Base-by-base conservation (phyloP, 257 asterid genomes). In the Solanum sejunctum region DNA sequence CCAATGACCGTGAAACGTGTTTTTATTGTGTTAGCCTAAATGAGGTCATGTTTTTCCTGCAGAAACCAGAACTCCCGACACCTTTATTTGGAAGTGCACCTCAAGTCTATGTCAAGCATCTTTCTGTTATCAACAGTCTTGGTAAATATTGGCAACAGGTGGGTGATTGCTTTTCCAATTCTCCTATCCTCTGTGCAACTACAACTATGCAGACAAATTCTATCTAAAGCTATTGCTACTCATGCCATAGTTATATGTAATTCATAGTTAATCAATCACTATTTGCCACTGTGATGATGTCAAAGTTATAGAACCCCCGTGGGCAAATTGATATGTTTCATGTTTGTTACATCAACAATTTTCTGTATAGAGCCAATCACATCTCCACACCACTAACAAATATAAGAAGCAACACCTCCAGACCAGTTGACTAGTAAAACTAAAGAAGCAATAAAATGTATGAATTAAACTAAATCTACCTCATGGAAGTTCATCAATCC, bases 111-210 rank as follows among this genome's bases (percentile, higher is more conserved):
- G 10, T 8, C 43, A 57, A 41, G 67, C 45, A 83, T 60, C 36
- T 52, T 66, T 55, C 83, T 61, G 36, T 15, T 81, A 60, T 51
- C 82, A 71, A 84, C 86, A 12, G 13, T 51, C 86, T 84, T 55
- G 45, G 32, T 51, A 39, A 71, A 84, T 54, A 71, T 52, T 84
- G 86, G 83, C 83, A 28, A 15, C 86, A 84, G 83, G 86, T 84
- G 28, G 60, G 57, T 69, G 80, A 15, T 23, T 83, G 71, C 70
- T 10, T 81, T 57, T 58, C 39, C 71, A 43, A 71, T 71, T 71
- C 80, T 43, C 80, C 23, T 43, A 12, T 71, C 80, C 80, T 71
- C 18, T 71, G 20, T 43, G 80, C 80, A 71, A 43, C 55, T 43
- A 20, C 11, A 43, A 71, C 80, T 71, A n/a, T 43, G 55, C 80